phyloP scores from a whole-genome alignment of 2,329 filamentous ascomycete genomes.

The Geoglossum cookeanum region DNA sequence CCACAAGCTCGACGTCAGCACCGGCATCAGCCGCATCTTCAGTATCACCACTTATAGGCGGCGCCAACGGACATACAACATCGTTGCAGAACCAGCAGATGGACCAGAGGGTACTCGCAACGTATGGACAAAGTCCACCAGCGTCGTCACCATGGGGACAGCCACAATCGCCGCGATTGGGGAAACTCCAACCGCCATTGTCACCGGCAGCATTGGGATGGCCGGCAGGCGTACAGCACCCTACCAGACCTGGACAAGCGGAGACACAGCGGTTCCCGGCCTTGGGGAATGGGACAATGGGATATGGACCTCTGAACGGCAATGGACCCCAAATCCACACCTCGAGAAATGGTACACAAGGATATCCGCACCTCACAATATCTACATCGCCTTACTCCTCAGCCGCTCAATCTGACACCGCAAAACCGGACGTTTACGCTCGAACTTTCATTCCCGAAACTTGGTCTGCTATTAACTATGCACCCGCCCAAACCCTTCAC shows the following conservation, averaged over 20 bases:
- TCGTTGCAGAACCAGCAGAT: not conserved
- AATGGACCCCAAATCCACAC: not conserved
- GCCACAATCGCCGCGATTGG: not conserved
- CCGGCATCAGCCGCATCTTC: not conserved
- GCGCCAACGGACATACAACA: not conserved
- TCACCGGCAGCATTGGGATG: not conserved
- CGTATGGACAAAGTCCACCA: not conserved
- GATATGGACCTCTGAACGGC: not conserved
- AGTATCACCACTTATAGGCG: not conserved
- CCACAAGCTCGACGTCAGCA: too few relatives aligned
- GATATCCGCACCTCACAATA: not conserved
- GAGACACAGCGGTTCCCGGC: too few relatives aligned
- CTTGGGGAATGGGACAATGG: too few relatives aligned
- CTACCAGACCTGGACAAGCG: too few relatives aligned
- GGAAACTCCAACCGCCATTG: not conserved
- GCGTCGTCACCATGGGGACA: not conserved
- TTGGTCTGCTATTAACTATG: constrained; percentile 9
- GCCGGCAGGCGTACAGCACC: not conserved
- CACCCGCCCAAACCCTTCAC: constrained; percentile 8
- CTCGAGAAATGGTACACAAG: too few relatives aligned
- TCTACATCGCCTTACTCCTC: not conserved
- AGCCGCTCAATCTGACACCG: not conserved
- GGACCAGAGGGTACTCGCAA: not conserved
- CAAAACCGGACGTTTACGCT: not conserved
- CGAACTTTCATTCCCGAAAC: constrained; percentile 1